These are phyloP conservation scores for Neckera pumila DNA, from an alignment of 225 moss, liverwort and hornwort species.

Conservation along the genomic window DNA sequence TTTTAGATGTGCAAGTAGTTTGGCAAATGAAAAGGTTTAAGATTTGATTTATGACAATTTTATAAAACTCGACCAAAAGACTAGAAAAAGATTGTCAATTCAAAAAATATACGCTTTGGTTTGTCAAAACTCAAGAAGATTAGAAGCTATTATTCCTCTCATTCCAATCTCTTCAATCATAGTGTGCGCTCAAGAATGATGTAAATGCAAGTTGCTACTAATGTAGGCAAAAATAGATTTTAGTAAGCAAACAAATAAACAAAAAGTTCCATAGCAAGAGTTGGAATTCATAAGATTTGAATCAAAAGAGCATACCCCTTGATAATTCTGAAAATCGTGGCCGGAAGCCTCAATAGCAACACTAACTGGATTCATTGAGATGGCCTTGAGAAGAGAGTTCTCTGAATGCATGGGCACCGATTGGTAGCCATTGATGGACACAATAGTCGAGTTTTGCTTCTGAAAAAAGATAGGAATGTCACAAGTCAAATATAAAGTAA, in stretches of 20 bases:
- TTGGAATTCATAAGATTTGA: not conserved
- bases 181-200: too few relatives aligned
- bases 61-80: not conserved
- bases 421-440: not conserved
- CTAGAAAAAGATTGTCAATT: not conserved
- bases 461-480: not conserved
- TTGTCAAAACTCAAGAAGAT: not conserved
- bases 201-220: too few relatives aligned
- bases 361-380: not conserved
- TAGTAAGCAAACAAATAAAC: not conserved
- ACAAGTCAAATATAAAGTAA: not conserved
- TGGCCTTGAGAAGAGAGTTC: not conserved
- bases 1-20: not conserved
- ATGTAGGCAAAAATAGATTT: not conserved
- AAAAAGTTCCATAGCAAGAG: not conserved
- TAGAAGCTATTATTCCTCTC: not conserved
- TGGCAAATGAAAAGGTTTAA: too few relatives aligned
- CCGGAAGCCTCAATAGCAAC: constrained; percentile 58
- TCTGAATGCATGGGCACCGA: not conserved
- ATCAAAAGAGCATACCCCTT: not conserved
- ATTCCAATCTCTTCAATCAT: too few relatives aligned
- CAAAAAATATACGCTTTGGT: not conserved
- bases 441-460: not conserved
- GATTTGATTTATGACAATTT: too few relatives aligned
- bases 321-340: constrained; percentile 1